Percentiles rank a stretch among this genome's conserved stretches.
phyloP scores from a whole-genome alignment of 192 early-diverging fungal species.

The Umbelopsis isabellina region DNA sequence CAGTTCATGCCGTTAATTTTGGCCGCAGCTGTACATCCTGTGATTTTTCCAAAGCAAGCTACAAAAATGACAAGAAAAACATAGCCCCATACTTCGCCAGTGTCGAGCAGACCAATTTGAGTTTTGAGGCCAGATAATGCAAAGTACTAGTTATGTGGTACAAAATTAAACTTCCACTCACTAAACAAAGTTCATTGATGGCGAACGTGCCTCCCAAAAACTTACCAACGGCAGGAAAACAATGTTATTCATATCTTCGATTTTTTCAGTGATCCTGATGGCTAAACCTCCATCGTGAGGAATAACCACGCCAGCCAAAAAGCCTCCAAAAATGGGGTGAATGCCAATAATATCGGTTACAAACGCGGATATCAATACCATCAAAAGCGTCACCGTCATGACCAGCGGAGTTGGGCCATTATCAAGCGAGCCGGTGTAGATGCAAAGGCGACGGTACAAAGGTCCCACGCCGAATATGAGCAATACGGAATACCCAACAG shows the following conservation, averaged over 20 bases:
- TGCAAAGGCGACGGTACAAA: constrained; percentile 53
- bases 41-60: constrained; percentile 85
- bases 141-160: constrained; percentile 69
- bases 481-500: constrained; percentile 71
- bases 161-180: neutral
- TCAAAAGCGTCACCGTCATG: constrained; percentile 73
- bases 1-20: constrained; percentile 69
- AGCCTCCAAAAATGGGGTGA: constrained; percentile 94
- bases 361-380: constrained; percentile 75
- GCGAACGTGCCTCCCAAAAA: neutral
- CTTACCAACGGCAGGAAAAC: constrained; percentile 84
- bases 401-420: constrained; percentile 59
- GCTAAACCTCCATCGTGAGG: constrained; percentile 91
- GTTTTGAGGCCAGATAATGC: constrained; percentile 92
- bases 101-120: constrained; percentile 73
- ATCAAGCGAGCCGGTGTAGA: constrained; percentile 52
- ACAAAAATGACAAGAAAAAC: constrained; percentile 75
- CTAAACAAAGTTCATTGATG: neutral
- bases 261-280: constrained; percentile 85
- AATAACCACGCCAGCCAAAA: constrained; percentile 82
- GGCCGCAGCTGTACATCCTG: constrained; percentile 76
- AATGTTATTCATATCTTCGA: constrained; percentile 88
- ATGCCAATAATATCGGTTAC: constrained; percentile 89
- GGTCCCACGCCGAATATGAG: constrained; percentile 72
- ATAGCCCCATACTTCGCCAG: constrained; percentile 74